Conservation (phyloP, 2,329 filamentous ascomycete species). For the Nigrograna mackinnonii region DNA sequence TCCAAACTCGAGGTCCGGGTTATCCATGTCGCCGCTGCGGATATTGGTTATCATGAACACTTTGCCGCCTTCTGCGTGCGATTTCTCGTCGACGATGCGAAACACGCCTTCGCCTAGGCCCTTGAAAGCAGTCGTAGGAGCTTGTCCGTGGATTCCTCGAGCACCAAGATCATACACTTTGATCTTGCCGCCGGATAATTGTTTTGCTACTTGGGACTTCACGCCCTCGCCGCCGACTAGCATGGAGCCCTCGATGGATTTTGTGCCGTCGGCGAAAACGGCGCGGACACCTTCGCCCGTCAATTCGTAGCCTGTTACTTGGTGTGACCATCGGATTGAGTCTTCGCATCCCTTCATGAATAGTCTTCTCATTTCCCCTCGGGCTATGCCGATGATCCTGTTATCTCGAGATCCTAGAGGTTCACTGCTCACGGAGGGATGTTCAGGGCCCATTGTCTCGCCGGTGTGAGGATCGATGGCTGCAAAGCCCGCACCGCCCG, state of each 20-base stretch:
- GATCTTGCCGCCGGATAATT: constrained; percentile 60
- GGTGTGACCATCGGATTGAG: constrained; percentile 58
- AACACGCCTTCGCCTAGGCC: constrained; percentile 67
- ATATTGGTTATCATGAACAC: constrained; percentile 68
- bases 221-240: constrained; percentile 67
- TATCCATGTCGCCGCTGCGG: constrained; percentile 61
- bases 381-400: constrained; percentile 64
- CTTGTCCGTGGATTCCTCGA: constrained; percentile 67
- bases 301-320: constrained; percentile 63
- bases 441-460: constrained; percentile 38
- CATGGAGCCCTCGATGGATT: constrained; percentile 62
- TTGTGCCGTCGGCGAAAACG: constrained; percentile 63
- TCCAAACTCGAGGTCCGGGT: constrained; percentile 61
- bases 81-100: constrained; percentile 53
- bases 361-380: constrained; percentile 64
- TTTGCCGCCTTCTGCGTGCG: constrained; percentile 46
- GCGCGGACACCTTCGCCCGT: constrained; percentile 58
- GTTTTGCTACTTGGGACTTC: constrained; percentile 62
- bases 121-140: constrained; percentile 64
- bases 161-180: constrained; percentile 68
- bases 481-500: constrained; percentile 58
- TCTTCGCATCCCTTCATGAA: constrained; percentile 62
- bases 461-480: constrained; percentile 59
- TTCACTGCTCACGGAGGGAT: constrained; percentile 20
- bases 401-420: constrained; percentile 56